Conservation (phyloP, 192 early-diverging fungal genomes). For the Mortierella antarctica region DNA sequence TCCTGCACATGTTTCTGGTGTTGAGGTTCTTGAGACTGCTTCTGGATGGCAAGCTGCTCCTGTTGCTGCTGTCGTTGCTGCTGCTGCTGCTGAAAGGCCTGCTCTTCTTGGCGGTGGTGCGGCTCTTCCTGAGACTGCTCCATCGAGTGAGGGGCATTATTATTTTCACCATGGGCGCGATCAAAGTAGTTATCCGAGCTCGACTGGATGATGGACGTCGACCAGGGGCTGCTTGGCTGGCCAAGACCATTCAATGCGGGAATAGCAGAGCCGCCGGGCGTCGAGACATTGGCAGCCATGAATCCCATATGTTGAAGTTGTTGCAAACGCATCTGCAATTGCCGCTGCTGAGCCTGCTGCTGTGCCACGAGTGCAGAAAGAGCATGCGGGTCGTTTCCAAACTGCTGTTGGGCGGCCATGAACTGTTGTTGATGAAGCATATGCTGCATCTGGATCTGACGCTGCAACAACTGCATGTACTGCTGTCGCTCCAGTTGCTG, state of each 20-base stretch:
- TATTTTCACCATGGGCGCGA: conserved; percentile 15
- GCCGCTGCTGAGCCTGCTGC: conserved; percentile 49
- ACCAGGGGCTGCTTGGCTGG: conserved; percentile 44
- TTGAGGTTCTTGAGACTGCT: too few relatives aligned
- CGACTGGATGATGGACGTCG: conserved; percentile 41
- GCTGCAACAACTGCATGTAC: conserved; percentile 42
- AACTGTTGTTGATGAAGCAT: conserved; percentile 54
- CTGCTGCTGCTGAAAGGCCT: conserved; percentile 34
- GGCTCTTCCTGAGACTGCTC: conserved; percentile 28
- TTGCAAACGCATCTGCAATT: conserved; percentile 46
- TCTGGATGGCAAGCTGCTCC: conserved; percentile 11
- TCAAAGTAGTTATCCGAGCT: conserved; percentile 49
- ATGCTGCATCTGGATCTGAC: conserved; percentile 43
- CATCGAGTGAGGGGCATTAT: conserved; percentile 22
- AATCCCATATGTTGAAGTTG: conserved; percentile 27
- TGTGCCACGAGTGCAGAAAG: conserved; percentile 27
- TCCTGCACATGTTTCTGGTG: too few relatives aligned
- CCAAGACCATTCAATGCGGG: conserved; percentile 37
- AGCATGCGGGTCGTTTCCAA: conserved; percentile 50
- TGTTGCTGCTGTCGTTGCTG: conserved; percentile 49
- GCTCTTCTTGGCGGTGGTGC: not conserved
- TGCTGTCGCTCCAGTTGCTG: conserved; percentile 58
- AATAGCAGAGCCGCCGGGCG: conserved; percentile 43
- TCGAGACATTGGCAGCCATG: conserved; percentile 21
- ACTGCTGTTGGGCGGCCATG: conserved; percentile 45